These are phyloP conservation scores for Beta vulgaris DNA, from an alignment of 148 eudicot species.

Conservation along the genomic window DNA sequence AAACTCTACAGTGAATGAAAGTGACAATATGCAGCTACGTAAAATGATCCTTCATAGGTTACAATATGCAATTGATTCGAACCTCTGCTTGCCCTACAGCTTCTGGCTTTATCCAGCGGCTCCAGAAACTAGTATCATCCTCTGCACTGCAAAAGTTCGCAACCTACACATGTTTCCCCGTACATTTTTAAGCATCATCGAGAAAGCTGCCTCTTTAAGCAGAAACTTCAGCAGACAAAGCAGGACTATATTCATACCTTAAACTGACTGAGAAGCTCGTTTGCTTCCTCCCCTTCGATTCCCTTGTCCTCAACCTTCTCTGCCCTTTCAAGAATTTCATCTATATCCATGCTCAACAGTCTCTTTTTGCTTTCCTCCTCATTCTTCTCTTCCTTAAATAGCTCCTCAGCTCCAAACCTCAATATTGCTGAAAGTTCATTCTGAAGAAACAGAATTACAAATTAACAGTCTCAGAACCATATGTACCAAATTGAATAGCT, in stretches of 20 bases:
- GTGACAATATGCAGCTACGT: background rate
- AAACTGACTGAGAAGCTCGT: slow-evolving; percentile 87
- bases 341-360: slow-evolving; percentile 89
- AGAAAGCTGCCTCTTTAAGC: background rate
- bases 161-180: slow-evolving; percentile 51
- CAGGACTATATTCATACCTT: slow-evolving; percentile 45
- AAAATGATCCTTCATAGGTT: background rate
- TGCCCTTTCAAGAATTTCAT: slow-evolving; percentile 98
- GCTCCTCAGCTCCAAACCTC: slow-evolving; percentile 97
- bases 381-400: slow-evolving; percentile 90
- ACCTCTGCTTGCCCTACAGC: slow-evolving; percentile 91
- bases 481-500: background rate
- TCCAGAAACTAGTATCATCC: slow-evolving; percentile 98
- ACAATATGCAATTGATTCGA: slow-evolving; percentile 12
- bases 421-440: slow-evolving; percentile 99
- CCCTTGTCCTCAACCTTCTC: slow-evolving; percentile 93
- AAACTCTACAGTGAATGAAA: background rate
- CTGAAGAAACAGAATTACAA: slow-evolving; percentile 36
- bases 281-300: slow-evolving; percentile 61
- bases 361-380: slow-evolving; percentile 97
- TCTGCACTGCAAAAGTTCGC: slow-evolving; percentile 92
- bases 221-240: background rate
- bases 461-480: background rate
- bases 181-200: background rate
- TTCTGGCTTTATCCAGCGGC: slow-evolving; percentile 97